Conservation (phyloP, 1,139 yeast species). For the Sugiyamaella novakii region DNA sequence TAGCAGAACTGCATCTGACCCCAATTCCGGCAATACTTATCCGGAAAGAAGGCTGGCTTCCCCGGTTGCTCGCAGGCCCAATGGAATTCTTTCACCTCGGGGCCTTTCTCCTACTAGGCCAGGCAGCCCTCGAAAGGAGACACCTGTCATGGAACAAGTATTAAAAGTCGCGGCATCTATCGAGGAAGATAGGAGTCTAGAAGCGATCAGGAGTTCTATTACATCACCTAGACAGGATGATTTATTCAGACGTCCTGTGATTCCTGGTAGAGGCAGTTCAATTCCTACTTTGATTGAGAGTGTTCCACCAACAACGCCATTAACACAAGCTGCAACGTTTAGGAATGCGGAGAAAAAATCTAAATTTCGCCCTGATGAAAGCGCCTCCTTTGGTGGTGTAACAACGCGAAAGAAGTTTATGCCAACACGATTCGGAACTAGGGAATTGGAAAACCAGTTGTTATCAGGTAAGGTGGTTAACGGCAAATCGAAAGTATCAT, state of each 20-base stretch:
- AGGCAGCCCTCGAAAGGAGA: slow-evolving; percentile 7
- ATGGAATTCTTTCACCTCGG: slow-evolving; percentile 4
- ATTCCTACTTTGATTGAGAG: slow-evolving; percentile 22
- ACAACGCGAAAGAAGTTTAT: slow-evolving; percentile 26
- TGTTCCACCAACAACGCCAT: not conserved
- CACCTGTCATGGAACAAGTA: slow-evolving; percentile 11
- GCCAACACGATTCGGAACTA: slow-evolving; percentile 35
- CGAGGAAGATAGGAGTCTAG: slow-evolving; percentile 25
- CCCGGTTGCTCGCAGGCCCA: slow-evolving; percentile 13
- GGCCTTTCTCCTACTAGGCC: slow-evolving; percentile 5
- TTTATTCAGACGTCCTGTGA: slow-evolving; percentile 13
- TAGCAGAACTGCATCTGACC: not conserved
- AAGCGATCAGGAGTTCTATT: slow-evolving; percentile 18
- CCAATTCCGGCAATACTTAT: not conserved
- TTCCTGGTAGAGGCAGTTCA: slow-evolving; percentile 20
- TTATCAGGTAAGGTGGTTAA: slow-evolving; percentile 21
- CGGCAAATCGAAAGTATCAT: slow-evolving; percentile 39
- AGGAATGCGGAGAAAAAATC: slow-evolving; percentile 4
- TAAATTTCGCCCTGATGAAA: slow-evolving; percentile 7
- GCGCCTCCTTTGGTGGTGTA: slow-evolving; percentile 2
- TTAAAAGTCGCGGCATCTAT: slow-evolving; percentile 22
- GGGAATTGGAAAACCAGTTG: slow-evolving; percentile 39
- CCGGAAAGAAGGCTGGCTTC: slow-evolving; percentile 8
- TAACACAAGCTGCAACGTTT: not conserved
- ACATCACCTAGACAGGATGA: slow-evolving; percentile 15